Evolutionary conservation across 768 basidiomycete genomes (phyloP).

Genomic region (Sarcodon aspratus): DNA sequence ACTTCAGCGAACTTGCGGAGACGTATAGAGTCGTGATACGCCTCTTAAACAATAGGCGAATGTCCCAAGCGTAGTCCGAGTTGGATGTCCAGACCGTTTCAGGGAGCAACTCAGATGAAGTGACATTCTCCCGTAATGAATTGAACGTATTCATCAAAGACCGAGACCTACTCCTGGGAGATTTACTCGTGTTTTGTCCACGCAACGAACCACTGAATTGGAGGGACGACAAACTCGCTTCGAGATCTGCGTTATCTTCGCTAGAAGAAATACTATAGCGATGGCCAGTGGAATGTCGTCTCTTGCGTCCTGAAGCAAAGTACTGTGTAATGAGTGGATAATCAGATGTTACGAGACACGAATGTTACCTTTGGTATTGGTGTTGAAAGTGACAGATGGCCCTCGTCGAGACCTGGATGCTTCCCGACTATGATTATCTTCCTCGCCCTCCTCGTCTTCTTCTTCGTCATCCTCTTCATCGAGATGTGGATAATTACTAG

Average conservation of each 20-base stretch:
- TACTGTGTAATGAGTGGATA: not conserved
- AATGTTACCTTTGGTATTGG: not conserved
- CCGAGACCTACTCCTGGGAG: slow-evolving; percentile 22
- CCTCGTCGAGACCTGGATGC: slow-evolving; percentile 1
- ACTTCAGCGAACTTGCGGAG: slow-evolving; percentile 60
- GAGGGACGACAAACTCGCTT: slow-evolving; percentile 26
- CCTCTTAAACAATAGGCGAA: slow-evolving; percentile 80
- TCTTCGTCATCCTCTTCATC: slow-evolving; percentile 52
- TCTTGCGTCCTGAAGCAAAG: slow-evolving; percentile 4
- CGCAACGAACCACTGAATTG: slow-evolving; percentile 10
- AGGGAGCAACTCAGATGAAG: slow-evolving; percentile 22
- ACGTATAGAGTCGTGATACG: slow-evolving; percentile 78
- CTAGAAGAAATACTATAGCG: slow-evolving; percentile 39
- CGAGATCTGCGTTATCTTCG: slow-evolving; percentile 32
- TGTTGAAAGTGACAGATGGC: slow-evolving; percentile 2
- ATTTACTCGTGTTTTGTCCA: slow-evolving; percentile 16
- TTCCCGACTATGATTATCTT: slow-evolving; percentile 27
- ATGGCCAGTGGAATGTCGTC: slow-evolving; percentile 8
- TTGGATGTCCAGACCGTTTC: slow-evolving; percentile 67
- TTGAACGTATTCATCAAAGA: slow-evolving; percentile 36
- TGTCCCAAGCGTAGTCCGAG: slow-evolving; percentile 75
- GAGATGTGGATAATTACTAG: slow-evolving; percentile 24
- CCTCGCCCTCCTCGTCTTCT: slow-evolving; percentile 36
- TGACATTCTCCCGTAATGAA: slow-evolving; percentile 39
- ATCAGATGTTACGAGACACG: no score